Evolutionary conservation across 176 grass and related monocot species (phyloP), one percentile per base, ranked within the genome.

Genomic region (Leersia perrieri): DNA sequence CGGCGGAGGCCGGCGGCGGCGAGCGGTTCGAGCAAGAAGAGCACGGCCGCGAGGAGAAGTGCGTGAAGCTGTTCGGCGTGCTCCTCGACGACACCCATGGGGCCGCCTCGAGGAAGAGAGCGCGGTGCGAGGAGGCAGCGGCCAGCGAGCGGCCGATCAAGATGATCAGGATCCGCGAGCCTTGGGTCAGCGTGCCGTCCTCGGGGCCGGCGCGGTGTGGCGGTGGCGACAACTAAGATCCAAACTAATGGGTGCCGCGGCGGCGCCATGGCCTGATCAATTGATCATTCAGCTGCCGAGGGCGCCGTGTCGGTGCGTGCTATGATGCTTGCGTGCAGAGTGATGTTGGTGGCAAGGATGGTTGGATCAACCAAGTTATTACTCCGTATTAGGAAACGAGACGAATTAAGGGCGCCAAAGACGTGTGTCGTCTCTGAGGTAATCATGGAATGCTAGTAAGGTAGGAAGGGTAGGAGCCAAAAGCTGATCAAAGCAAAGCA

Each of bases 31-130:
- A 75, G 27, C 28, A 63, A 41, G 70, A 63, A 41, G 70, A 72
- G 25, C 78, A 39, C 38, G 27, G 9, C 29, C 60, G 42, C 14
- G 82, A 93, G 44, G 78, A 70, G 49, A 84, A 77, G 63, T 29
- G 74, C 31, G 66, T 93, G 20, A 95, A 86, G 86, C 84, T 98
- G 41, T 98, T 98, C 62, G 95, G 95, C 23, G 90, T 90, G 10
- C 62, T 85, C 47, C 73, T 98, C 62, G 85, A 87, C 60, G 63
- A 83, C n/a, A 58, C 8, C 53, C 53, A 25, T 58, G 5, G 20
- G 18, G 53, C n/a, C 30, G 67, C 34, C 28, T 68, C 85, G 41
- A 69, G 60, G 77, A 91, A 89, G 78, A 74, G 79, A 31, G 76
- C 27, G 5, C 76, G 89, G 32, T 72, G 89, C 70, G 89, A 95